phyloP scores from a whole-genome alignment of 805 yeast genomes.

The Dipodascopsis uninucleata region DNA sequence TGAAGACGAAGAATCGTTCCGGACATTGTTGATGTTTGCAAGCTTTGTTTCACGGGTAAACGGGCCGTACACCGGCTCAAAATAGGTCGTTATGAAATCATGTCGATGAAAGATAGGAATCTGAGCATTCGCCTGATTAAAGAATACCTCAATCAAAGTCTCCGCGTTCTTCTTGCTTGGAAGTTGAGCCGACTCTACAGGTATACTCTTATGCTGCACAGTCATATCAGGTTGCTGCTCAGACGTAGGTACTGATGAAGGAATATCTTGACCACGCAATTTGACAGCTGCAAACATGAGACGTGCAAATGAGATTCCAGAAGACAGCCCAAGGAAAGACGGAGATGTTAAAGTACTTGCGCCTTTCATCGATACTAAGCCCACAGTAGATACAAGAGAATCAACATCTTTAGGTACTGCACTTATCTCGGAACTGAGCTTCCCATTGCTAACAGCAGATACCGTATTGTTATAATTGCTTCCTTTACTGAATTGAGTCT shows the following conservation, averaged over 20 bases:
- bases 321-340: conserved; percentile 35
- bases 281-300: conserved; percentile 75
- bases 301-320: conserved; percentile 69
- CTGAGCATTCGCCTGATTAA: conserved; percentile 78
- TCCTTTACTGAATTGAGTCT: neutral
- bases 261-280: conserved; percentile 34
- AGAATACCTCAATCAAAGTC: conserved; percentile 57
- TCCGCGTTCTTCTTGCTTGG: conserved; percentile 74
- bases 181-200: conserved; percentile 46
- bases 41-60: conserved; percentile 51
- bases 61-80: conserved; percentile 76
- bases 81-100: conserved; percentile 59
- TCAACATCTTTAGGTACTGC: conserved; percentile 24
- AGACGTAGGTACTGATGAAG: conserved; percentile 24
- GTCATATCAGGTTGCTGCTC: conserved; percentile 28
- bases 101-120: conserved; percentile 82
- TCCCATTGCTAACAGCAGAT: conserved; percentile 1
- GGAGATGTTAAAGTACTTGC: conserved; percentile 27
- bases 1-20: conserved; percentile 19
- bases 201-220: conserved; percentile 24
- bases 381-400: conserved; percentile 31
- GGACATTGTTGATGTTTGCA: conserved; percentile 39
- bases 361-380: conserved; percentile 32
- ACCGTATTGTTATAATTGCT: neutral
- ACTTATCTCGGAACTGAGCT: neutral